Base-by-base conservation (phyloP, 495 filamentous ascomycete species). In the Lophiostoma macrostomum region DNA sequence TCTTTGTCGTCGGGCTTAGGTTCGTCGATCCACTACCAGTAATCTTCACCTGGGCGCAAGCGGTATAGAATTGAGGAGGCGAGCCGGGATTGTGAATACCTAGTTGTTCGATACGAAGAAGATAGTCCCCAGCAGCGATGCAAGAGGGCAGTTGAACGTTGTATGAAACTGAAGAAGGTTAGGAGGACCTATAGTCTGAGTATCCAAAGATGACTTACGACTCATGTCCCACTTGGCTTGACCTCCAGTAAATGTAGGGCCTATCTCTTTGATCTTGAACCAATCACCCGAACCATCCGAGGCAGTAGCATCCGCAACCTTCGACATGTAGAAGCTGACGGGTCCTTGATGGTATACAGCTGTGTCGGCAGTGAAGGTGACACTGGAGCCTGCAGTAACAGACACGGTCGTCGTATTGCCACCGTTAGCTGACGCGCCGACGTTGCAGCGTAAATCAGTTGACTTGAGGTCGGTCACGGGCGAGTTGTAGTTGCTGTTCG, bases 311-410 rank as follows among this genome's bases (percentile, higher is more conserved):
- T 56, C 36, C 4, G 54, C 44, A 19, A 60, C 63, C 28, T 65
- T 65, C 13, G 60, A 52, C 63, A 67, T 69, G 37, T 64, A 81
- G 64, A 80, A 65, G 1, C 74, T 68, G 30, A 81, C 67, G 4
- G 80, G 79, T 0, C 80, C 80, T 46, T 81, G 78, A 64, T 83
- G 80, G 61, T 83, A 83, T n/a, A 83, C 78, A 20, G 80, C 73
- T 3, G 64, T 38, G 35, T 69, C 76, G 0, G 70, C 67, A 24
- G 64, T 71, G 56, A 79, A 81, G 8, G 72, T 74, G 49, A 81
- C 71, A 3, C 61, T 64, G n/a, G 74, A 73, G 0, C 80, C 79
- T 4, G 80, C 76, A 49, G 74, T 72, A 14, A 81, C 61, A n/a
- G 70, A 67, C 12, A 72, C 58, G 0, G 71, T 74, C 18, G 63